Evolutionary conservation across 495 filamentous ascomycete genomes (phyloP).

Genomic region (Parachaetomium inaequale): DNA sequence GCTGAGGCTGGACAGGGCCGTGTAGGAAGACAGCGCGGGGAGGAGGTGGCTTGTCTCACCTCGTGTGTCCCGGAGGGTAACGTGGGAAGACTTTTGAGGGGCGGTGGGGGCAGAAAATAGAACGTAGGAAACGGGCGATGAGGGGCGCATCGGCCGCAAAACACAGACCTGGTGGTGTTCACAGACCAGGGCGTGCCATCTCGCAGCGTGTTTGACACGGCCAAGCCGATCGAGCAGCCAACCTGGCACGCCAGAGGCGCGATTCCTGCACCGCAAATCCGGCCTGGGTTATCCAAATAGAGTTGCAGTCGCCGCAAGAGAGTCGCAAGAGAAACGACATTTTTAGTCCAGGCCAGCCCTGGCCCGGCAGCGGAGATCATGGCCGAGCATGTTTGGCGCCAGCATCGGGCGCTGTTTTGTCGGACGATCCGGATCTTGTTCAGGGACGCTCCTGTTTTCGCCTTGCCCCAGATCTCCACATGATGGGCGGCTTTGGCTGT

Average conservation of each 20-base stretch:
- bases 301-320: conserved; percentile 12
- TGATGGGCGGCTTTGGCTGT: conserved; percentile 12
- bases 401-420: conserved; percentile 33
- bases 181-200: conserved; percentile 8
- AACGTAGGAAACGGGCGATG: conserved; percentile 1
- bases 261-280: conserved; percentile 33
- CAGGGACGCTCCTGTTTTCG: conserved; percentile 26
- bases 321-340: conserved; percentile 24
- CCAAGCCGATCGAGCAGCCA: conserved; percentile 15
- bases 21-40: conserved; percentile 23
- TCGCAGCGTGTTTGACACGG: conserved; percentile 13
- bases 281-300: conserved; percentile 10
- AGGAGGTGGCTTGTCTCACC: conserved; percentile 39
- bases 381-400: conserved; percentile 38
- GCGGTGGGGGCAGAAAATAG: conserved; percentile 6
- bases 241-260: conserved; percentile 28
- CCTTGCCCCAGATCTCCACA: conserved; percentile 20
- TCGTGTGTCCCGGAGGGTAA: conserved; percentile 26
- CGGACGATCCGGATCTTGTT: conserved; percentile 28
- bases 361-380: conserved; percentile 31
- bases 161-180: conserved; percentile 10
- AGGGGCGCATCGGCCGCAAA: conserved; percentile 1
- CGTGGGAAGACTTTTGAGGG: neutral
- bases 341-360: conserved; percentile 30
- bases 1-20: conserved; percentile 21